Conservation (phyloP, 225 moss, liverwort and hornwort species). For the Straminergon stramineum region DNA sequence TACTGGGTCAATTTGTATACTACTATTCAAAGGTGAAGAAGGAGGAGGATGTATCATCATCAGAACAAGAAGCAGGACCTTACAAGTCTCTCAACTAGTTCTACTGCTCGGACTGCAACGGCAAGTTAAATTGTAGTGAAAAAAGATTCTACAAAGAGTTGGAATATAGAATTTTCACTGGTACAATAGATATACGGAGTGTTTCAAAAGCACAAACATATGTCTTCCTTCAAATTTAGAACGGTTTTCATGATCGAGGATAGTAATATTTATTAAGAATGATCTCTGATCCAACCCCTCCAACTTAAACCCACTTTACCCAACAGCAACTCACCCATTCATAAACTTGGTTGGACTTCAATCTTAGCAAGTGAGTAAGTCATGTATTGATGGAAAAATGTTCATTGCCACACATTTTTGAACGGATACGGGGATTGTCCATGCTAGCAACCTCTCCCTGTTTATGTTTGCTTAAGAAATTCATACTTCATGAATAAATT, state of each 20-base stretch:
- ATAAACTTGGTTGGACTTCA: not conserved
- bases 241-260: not conserved
- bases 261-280: not conserved
- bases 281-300: not conserved
- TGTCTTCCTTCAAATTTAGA: not conserved
- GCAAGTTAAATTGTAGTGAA: not conserved
- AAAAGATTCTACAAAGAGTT: not conserved
- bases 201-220: not conserved
- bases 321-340: not conserved
- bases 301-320: too few relatives aligned
- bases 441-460: too few relatives aligned
- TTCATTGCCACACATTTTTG: not conserved
- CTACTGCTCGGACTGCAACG: not conserved
- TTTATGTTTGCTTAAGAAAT: not conserved
- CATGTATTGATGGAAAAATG: not conserved
- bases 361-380: not conserved
- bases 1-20: conserved; percentile 14
- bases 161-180: not conserved
- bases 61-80: not conserved
- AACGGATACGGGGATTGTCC: not conserved
- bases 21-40: conserved; percentile 3
- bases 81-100: conserved; percentile 6
- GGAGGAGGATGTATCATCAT: not conserved
- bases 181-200: not conserved
- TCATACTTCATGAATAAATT: not conserved